Base-by-base conservation (phyloP, 805 yeast species). In the Kodamaea lidongshanica region DNA sequence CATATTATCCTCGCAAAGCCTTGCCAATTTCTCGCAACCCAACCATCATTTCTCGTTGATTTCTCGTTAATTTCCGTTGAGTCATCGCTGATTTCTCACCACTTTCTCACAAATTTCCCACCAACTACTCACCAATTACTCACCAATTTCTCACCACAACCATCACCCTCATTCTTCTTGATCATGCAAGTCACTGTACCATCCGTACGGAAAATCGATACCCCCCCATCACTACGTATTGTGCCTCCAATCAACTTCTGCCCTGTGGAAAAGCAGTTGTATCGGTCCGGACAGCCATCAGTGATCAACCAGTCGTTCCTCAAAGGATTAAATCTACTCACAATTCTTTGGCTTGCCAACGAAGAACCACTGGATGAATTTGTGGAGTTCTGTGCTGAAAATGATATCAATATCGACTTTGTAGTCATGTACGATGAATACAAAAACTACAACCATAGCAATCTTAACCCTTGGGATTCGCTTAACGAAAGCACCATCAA, bases 201-300 rank as follows among this genome's bases (percentile, higher is more conserved):
- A n/a, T n/a, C n/a, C n/a, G 12, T 22, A 26, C 13, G 40, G 12
- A 52, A 43, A 31, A 48, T 62, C 16, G 45, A 52, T 5, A 59
- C 62, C 18, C 75, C 84, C 0, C 89, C 92, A 6, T 52, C 65
- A 22, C 58, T 73, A 40, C 59, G 86, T 25, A 78, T 85, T 14
- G 88, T 92, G 3, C 98, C 98, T 3, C 98, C 98, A 0, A 59
- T 88, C 41, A 92, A 92, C 57, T 89, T 89, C 54, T 82, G 96
- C 41, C 96, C 97, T 1, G 97, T 92, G 9, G 97, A 92, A 50
- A 70, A 79, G 28, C 77, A 79, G 39, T 61, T 89, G 26, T 89
- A 88, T 56, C 64, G 98, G 21, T 79, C 92, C 9, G 97, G 97
- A 0, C 96, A 87, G 54, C 98, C 98, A 10, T 77, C 94, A 9